A percentile compares a stretch with the other conserved stretches of the same genome.
These are phyloP conservation scores for Malassezia cuniculi DNA, from an alignment of 1,284 basidiomycete genomes.

Conservation along the genomic window DNA sequence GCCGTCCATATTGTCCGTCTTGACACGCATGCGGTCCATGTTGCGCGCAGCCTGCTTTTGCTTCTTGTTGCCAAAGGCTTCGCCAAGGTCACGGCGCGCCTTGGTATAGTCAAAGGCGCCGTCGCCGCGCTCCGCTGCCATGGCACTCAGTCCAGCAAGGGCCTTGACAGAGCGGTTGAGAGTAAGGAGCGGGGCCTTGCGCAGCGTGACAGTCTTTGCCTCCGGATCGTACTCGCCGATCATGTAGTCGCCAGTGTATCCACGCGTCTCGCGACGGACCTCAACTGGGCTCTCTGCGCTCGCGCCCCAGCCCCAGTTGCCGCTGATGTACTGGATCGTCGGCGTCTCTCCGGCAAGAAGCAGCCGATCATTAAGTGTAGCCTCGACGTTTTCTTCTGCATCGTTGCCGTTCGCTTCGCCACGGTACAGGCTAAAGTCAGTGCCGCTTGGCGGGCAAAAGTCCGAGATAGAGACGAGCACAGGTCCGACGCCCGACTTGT, in stretches of 20 bases:
- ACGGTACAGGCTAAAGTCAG: slow-evolving; percentile 6
- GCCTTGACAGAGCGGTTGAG: slow-evolving; percentile 32
- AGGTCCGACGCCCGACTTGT: slow-evolving; percentile 2
- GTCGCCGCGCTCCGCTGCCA: slow-evolving; percentile 16
- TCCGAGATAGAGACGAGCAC: slow-evolving; percentile 8
- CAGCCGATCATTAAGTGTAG: slow-evolving; percentile 19
- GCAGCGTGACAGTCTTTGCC: slow-evolving; percentile 29
- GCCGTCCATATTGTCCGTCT: slow-evolving; percentile 35
- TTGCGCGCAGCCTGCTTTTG: slow-evolving; percentile 35
- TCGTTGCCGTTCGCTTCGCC: slow-evolving; percentile 3
- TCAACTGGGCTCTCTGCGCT: slow-evolving; percentile 15
- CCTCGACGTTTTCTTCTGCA: background rate
- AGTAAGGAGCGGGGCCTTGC: slow-evolving; percentile 33
- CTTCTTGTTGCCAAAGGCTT: slow-evolving; percentile 42
- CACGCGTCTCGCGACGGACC: slow-evolving; percentile 23
- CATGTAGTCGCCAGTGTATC: slow-evolving; percentile 40
- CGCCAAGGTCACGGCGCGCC: slow-evolving; percentile 35
- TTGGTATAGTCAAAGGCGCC: slow-evolving; percentile 23
- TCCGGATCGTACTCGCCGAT: slow-evolving; percentile 37
- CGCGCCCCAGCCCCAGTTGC: slow-evolving; percentile 21
- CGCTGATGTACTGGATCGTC: slow-evolving; percentile 27
- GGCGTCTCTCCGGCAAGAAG: slow-evolving; percentile 31
- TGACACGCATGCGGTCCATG: slow-evolving; percentile 43
- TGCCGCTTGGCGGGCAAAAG: slow-evolving; percentile 6
- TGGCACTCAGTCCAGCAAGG: slow-evolving; percentile 23